A percentile compares a stretch with the other conserved stretches of the same genome.
Conservation (phyloP, 768 basidiomycete genomes). For the Trametes gibbosa region DNA sequence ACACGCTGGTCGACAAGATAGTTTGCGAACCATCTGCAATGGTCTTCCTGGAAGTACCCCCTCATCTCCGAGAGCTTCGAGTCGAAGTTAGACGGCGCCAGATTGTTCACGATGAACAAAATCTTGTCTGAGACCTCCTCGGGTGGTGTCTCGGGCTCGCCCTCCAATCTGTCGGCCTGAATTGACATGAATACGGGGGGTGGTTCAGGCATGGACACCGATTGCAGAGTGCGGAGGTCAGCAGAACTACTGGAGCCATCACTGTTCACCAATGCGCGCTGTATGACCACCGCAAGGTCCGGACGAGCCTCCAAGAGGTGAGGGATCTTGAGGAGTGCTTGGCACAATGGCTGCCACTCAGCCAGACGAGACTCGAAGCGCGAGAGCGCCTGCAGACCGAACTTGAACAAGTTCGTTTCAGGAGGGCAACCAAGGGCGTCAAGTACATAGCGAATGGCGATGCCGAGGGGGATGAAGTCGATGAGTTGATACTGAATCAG, state of each 20-base stretch:
- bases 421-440: conserved; percentile 91
- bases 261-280: conserved; percentile 61
- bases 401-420: conserved; percentile 91
- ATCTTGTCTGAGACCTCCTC: conserved; percentile 92
- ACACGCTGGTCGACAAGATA: conserved; percentile 96
- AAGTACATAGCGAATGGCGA: conserved; percentile 94
- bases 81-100: conserved; percentile 93
- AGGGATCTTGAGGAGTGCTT: conserved; percentile 82
- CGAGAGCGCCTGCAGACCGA: conserved; percentile 87
- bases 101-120: conserved; percentile 96
- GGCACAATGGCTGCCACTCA: conserved; percentile 93
- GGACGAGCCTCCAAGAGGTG: conserved; percentile 84
- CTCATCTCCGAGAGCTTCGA: conserved; percentile 84
- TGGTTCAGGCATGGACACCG: conserved; percentile 30
- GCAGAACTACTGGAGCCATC: conserved; percentile 40
- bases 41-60: conserved; percentile 75
- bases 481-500: conserved; percentile 92
- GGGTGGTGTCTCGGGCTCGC: conserved; percentile 63
- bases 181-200: conserved; percentile 74
- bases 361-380: conserved; percentile 83
- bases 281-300: conserved; percentile 69
- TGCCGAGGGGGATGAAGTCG: conserved; percentile 91
- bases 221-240: conserved; percentile 39
- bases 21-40: conserved; percentile 95
- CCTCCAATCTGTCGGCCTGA: conserved; percentile 64